phyloP scores from a whole-genome alignment of 306 rosid species.

The Acmispon strigosus region DNA sequence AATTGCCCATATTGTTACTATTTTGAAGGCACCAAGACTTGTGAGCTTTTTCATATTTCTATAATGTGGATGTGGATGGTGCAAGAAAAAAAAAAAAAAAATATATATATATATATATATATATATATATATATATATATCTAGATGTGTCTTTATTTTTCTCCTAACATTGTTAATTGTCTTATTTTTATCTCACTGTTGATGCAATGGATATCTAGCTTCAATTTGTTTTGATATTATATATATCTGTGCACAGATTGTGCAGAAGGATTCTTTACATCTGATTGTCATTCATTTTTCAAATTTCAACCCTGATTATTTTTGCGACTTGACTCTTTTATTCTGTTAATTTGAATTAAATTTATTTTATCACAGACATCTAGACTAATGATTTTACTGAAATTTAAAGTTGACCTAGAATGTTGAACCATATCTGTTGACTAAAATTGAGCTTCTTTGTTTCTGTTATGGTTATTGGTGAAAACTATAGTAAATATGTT shows the following conservation, averaged over 20 bases:
- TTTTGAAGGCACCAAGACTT: not conserved
- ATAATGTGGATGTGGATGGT: not conserved
- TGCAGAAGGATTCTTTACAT: not conserved
- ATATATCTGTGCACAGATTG: not conserved
- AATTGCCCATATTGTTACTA: not conserved
- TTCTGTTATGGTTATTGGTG: slow-evolving; percentile 16
- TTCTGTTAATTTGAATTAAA: not conserved
- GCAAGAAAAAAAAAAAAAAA: not conserved
- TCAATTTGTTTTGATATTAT: not conserved
- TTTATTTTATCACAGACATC: not conserved
- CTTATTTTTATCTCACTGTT: not conserved
- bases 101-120: too few species aligned
- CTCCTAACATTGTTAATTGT: not conserved
- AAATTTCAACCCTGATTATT: not conserved
- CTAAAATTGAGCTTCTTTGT: slow-evolving; percentile 17
- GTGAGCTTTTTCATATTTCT: slow-evolving; percentile 3
- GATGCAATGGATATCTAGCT: not conserved
- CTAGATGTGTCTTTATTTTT: not conserved
- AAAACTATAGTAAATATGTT: slow-evolving; percentile 40
- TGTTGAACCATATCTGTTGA: not conserved
- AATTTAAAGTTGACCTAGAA: not conserved
- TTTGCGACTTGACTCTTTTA: not conserved
- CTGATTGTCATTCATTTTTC: not conserved
- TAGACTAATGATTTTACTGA: not conserved
- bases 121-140: too few species aligned